phyloP scores from a whole-genome alignment of 257 asterid species.

The Nemophila menziesii region DNA sequence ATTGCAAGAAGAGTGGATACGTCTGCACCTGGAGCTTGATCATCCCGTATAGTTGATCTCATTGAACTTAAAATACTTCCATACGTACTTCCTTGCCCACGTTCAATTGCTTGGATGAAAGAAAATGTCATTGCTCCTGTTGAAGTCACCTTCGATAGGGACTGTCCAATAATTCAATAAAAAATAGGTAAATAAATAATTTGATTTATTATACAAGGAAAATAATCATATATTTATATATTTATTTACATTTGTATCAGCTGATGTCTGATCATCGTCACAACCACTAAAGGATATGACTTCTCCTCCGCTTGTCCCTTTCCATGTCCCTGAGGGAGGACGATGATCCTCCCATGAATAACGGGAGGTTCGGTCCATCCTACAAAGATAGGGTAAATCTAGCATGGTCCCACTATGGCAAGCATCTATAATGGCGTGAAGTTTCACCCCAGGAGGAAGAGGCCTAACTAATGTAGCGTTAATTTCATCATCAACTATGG shows the following conservation, averaged over 20 bases:
- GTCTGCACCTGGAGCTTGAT: conserved; percentile 11
- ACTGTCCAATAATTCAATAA: conserved; percentile 26
- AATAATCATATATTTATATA: neutral
- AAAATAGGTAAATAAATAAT: no score
- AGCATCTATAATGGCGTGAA: conserved; percentile 46
- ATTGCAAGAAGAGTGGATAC: conserved; percentile 29
- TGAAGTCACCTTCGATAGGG: conserved; percentile 72
- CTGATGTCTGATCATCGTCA: conserved; percentile 43
- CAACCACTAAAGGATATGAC: conserved; percentile 45
- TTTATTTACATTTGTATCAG: conserved; percentile 35
- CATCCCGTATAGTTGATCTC: conserved; percentile 55
- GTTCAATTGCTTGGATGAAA: conserved; percentile 86
- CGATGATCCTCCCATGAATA: conserved; percentile 54
- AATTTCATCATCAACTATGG: conserved; percentile 49
- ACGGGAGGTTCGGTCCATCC: conserved; percentile 27
- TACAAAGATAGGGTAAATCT: conserved; percentile 46
- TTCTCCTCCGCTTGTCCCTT: conserved; percentile 43
- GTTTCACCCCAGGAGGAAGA: conserved; percentile 39
- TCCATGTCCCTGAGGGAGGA: conserved; percentile 16
- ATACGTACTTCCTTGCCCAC: conserved; percentile 57
- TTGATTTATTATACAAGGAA: neutral
- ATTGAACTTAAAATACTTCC: conserved; percentile 72
- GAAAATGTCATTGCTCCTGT: conserved; percentile 97
- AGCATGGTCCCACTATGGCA: conserved; percentile 60
- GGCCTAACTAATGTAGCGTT: conserved; percentile 47